phyloP scores from a whole-genome alignment of 352 stramenopile species.

The Phytopythium delawarense region DNA sequence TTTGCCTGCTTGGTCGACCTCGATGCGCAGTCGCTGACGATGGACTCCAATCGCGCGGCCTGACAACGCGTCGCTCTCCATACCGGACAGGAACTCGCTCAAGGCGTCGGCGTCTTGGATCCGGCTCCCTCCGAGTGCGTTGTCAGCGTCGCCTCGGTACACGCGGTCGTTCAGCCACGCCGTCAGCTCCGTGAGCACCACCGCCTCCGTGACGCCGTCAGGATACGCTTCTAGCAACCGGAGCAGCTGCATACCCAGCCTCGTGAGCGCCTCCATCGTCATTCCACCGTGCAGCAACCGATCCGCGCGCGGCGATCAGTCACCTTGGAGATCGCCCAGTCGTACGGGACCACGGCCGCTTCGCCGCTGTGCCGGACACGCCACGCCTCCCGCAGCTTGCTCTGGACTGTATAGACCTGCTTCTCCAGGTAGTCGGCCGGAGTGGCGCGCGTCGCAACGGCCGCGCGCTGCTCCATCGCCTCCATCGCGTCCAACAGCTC shows the following conservation, averaged over 20 bases:
- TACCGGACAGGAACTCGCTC: constrained; percentile 29
- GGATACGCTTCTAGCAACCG: constrained; percentile 60
- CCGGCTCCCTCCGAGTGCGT: constrained; percentile 5
- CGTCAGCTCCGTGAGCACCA: constrained; percentile 60
- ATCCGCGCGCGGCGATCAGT: too few relatives aligned
- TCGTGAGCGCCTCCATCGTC: neutral
- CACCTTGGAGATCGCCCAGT: constrained; percentile 57
- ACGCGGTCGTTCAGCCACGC: constrained; percentile 34
- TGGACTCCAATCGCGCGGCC: constrained; percentile 27
- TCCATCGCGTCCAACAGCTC: constrained; percentile 62
- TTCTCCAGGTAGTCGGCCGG: constrained; percentile 39
- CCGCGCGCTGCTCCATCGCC: constrained; percentile 23
- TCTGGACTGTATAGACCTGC: constrained; percentile 38
- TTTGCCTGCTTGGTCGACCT: constrained; percentile 18
- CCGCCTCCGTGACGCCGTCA: constrained; percentile 56
- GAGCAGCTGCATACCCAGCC: constrained; percentile 22
- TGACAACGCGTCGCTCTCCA: constrained; percentile 34
- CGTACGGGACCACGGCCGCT: constrained; percentile 31
- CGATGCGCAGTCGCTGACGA: constrained; percentile 36
- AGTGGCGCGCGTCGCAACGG: neutral
- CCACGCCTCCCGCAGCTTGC: constrained; percentile 38
- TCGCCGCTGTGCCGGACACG: constrained; percentile 19
- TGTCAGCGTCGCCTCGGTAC: constrained; percentile 7
- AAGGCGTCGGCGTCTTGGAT: constrained; percentile 28
- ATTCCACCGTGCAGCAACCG: neutral